Base-by-base conservation (phyloP, 2,329 filamentous ascomycete species). In the Lachnellula occidentalis region DNA sequence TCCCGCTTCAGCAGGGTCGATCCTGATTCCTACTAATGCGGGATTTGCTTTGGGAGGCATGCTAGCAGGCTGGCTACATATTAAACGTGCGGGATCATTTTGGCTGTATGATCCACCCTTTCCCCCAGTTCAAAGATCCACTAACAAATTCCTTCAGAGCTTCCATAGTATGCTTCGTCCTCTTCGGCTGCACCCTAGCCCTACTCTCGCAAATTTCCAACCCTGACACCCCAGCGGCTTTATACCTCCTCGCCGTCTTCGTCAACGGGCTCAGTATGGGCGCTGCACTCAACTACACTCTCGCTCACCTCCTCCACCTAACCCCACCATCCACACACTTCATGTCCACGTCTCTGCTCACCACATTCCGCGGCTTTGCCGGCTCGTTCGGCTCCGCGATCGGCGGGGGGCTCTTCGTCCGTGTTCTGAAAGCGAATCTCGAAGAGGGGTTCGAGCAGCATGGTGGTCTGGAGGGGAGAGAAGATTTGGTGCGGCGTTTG, bases 281-380 rank as follows among this genome's bases (percentile, higher is more conserved):
- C 12, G 84, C 87, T 0, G 77, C 81, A 5, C 73, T 92, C 54
- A 94, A 92, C 70, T 95, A 95, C 71, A 88, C 86, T 0, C 78
- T 95, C 2, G 88, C 89, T 0, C 90, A 95, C 64, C 70, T 92
- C 5, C 76, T 95, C 4, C 87, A 94, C 67, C 75, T 92, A 5
- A 87, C 86, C 0, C 74, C 75, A 0, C 76, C 80, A 0, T 76
- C 81, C 6, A 82, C 83, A 1, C 87, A 92, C 64, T 90, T 88
- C 64, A 82, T 94, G 48, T 82, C 87, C 3, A 90, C 86, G 0
- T 87, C 88, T 12, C 74, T 95, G 42, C 72, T 92, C 4, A 82
- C 86, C 27, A 95, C 89, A 1, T 92, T 92, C 71, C 80, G 90
- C 4, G 88, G 88, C 5, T 92, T 94, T 59, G 87, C 88, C 0